phyloP scores from a whole-genome alignment of 257 asterid genomes.

The Solanum paucissectum region DNA sequence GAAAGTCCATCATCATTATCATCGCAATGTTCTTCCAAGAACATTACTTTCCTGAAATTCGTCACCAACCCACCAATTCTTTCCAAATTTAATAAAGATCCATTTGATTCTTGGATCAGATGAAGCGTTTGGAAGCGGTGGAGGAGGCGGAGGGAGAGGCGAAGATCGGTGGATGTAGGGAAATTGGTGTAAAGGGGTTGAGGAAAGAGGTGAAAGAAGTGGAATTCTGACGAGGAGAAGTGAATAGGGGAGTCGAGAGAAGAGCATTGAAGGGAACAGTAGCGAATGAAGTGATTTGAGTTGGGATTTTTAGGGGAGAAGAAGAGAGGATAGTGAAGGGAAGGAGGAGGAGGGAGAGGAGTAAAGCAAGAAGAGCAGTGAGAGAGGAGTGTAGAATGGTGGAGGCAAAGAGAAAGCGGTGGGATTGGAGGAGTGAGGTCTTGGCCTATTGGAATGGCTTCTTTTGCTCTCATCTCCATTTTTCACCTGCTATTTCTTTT shows the following conservation, averaged over 20 bases:
- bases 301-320: not conserved
- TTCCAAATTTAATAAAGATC: not conserved
- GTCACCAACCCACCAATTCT: conserved; percentile 64
- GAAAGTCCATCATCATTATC: not conserved
- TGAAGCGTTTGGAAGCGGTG: not conserved
- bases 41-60: conserved; percentile 33
- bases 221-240: conserved; percentile 44
- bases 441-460: conserved; percentile 30
- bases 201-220: conserved; percentile 24
- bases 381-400: conserved; percentile 33
- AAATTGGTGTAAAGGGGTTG: conserved; percentile 18
- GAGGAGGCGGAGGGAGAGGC: conserved; percentile 66
- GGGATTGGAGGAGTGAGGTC: conserved; percentile 60
- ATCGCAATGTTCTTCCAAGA: not conserved
- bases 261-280: conserved; percentile 67
- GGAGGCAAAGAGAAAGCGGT: conserved; percentile 59
- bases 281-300: conserved; percentile 26
- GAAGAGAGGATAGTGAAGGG: not conserved
- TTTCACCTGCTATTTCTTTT: not conserved
- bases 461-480: conserved; percentile 51
- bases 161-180: conserved; percentile 46
- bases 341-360: conserved; percentile 16
- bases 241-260: conserved; percentile 41
- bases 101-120: not conserved
- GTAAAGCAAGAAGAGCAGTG: conserved; percentile 71